Conservation (phyloP, 306 rosid species). For the Morella rubra region DNA sequence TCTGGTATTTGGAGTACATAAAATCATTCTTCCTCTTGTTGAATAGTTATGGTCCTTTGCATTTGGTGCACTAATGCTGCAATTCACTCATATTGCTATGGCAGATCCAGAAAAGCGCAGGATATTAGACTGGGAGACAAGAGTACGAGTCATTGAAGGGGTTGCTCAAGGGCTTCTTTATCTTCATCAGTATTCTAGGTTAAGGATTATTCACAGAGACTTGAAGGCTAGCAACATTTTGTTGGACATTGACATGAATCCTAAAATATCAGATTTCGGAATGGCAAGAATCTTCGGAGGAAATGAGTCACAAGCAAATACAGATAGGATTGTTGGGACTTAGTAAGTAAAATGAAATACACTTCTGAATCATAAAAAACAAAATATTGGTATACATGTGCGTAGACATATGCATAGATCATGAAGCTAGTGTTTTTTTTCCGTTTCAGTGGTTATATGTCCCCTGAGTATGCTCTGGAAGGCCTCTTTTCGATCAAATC, state of each 20-base stretch:
- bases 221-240: too few species aligned
- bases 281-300: too few species aligned
- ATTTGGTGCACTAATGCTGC: not conserved
- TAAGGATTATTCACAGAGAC: not conserved
- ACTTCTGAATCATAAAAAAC: too few species aligned
- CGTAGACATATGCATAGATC: too few species aligned
- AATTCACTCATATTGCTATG: not conserved
- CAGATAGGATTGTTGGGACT: slow-evolving; percentile 38
- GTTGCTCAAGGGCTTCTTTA: not conserved
- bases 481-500: slow-evolving; percentile 33
- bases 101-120: slow-evolving; percentile 21
- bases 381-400: not conserved
- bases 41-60: not conserved
- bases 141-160: not conserved
- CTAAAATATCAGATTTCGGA: too few species aligned
- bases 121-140: not conserved
- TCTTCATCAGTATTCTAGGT: not conserved
- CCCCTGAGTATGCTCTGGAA: slow-evolving; percentile 35
- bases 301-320: too few species aligned
- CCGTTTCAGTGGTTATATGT: slow-evolving; percentile 27
- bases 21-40: too few species aligned
- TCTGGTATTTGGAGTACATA: not conserved
- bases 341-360: slow-evolving; percentile 22
- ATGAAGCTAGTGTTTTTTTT: not conserved
- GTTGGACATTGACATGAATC: too few species aligned